These are phyloP conservation scores for Xylaria longipes DNA, from an alignment of 495 filamentous ascomycete genomes.

Conservation along the genomic window DNA sequence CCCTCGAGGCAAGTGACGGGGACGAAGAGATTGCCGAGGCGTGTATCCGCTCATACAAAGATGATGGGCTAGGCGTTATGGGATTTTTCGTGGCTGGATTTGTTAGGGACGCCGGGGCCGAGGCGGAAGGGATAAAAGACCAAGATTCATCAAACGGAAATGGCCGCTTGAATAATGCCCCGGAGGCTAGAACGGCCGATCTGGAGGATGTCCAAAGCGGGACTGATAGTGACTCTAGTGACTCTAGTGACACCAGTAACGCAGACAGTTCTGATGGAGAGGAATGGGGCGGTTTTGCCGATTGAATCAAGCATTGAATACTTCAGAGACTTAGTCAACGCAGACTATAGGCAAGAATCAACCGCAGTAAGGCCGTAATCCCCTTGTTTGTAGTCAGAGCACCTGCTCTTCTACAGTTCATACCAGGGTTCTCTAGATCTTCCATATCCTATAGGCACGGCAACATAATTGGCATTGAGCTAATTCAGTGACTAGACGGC, in stretches of 20 bases:
- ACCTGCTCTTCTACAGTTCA: no score
- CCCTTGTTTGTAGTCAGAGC: no score
- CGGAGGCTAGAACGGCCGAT: not conserved
- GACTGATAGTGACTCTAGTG: not conserved
- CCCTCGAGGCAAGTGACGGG: conserved; percentile 49
- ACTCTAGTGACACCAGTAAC: not conserved
- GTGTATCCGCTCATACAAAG: conserved; percentile 82
- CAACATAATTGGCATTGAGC: not conserved
- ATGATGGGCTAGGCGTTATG: conserved; percentile 72
- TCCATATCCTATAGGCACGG: not conserved
- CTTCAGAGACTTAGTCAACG: not conserved
- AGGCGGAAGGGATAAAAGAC: not conserved
- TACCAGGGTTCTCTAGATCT: not conserved
- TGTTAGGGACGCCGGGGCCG: conserved; percentile 41
- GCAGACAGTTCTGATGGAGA: conserved; percentile 35
- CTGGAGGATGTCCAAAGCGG: not conserved
- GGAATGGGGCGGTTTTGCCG: conserved; percentile 58
- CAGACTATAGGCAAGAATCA: not conserved
- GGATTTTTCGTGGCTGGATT: conserved; percentile 51
- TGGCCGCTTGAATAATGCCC: not conserved
- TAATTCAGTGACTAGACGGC: not conserved
- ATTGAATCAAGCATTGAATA: conserved; percentile 34
- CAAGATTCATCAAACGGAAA: not conserved
- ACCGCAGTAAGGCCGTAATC: not conserved
- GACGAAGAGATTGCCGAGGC: conserved; percentile 60